phyloP scores from a whole-genome alignment of 495 filamentous ascomycete species.

The Penicilliopsis zonata region DNA sequence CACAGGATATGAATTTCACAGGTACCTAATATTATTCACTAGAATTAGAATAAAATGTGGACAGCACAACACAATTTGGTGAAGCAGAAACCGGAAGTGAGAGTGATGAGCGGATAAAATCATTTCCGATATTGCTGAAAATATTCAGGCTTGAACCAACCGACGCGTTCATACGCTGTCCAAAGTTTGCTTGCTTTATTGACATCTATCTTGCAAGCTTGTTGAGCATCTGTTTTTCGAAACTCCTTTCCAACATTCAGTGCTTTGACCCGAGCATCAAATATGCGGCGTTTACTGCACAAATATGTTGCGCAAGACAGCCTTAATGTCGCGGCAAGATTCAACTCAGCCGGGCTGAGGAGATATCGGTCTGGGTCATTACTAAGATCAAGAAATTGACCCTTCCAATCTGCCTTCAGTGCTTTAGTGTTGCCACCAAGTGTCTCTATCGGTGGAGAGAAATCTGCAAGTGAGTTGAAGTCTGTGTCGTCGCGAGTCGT shows the following conservation, averaged over 20 bases:
- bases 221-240: constrained; percentile 93
- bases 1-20: too few relatives aligned
- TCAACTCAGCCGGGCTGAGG: constrained; percentile 69
- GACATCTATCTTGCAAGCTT: constrained; percentile 95
- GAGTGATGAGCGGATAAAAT: too few relatives aligned
- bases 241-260: constrained; percentile 71
- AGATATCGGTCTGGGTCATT: constrained; percentile 66
- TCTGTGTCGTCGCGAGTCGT: constrained; percentile 76
- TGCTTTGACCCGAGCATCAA: constrained; percentile 60
- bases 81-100: too few relatives aligned
- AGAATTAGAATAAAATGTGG: too few relatives aligned
- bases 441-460: constrained; percentile 58
- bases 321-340: constrained; percentile 67
- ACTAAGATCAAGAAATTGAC: constrained; percentile 64
- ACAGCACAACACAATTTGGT: too few relatives aligned
- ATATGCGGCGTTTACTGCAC: constrained; percentile 90
- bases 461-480: constrained; percentile 67
- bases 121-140: constrained; percentile 40
- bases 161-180: constrained; percentile 81
- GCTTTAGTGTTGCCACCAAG: constrained; percentile 51
- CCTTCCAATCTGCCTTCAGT: constrained; percentile 84
- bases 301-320: constrained; percentile 86
- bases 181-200: constrained; percentile 97
- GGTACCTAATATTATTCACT: too few relatives aligned
- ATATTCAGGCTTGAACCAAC: constrained; percentile 64